These are phyloP conservation scores for Tillandsia fasciculata DNA, from an alignment of 176 grass and related monocot genomes.

Conservation along the genomic window DNA sequence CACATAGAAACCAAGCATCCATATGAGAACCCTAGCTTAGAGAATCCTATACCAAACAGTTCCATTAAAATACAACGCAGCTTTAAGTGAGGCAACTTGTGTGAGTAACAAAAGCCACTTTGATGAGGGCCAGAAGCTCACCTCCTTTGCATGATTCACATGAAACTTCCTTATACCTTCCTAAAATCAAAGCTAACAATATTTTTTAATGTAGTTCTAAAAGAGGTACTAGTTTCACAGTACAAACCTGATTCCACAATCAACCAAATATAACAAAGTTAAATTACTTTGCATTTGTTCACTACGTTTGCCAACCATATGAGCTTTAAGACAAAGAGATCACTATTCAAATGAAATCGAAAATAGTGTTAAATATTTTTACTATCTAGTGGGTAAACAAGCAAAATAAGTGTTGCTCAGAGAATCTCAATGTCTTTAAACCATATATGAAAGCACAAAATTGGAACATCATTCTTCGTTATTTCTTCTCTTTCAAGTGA, in stretches of 20 bases:
- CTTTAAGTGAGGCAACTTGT: slow-evolving; percentile 15
- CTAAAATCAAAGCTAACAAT: slow-evolving; percentile 33
- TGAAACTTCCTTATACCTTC: slow-evolving; percentile 38
- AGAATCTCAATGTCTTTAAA: no score
- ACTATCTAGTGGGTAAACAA: no score
- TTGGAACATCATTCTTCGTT: no score
- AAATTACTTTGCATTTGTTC: no score
- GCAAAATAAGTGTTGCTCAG: no score
- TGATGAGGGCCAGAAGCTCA: slow-evolving; percentile 4
- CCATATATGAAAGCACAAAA: no score
- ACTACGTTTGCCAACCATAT: not conserved
- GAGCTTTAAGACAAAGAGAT: not conserved
- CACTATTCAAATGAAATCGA: not conserved
- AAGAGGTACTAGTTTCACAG: slow-evolving; percentile 19
- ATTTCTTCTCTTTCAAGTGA: no score
- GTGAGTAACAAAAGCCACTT: slow-evolving; percentile 16
- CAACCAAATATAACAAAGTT: not conserved
- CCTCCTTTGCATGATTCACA: slow-evolving; percentile 25
- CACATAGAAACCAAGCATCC: slow-evolving; percentile 8
- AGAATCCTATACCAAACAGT: slow-evolving; percentile 24
- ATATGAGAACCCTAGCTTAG: slow-evolving; percentile 29
- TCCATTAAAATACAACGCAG: slow-evolving; percentile 21
- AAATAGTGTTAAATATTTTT: not conserved
- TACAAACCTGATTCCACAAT: slow-evolving; percentile 13
- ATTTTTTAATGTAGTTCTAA: slow-evolving; percentile 4